Evolutionary conservation across 225 moss, liverwort and hornwort species (phyloP).

Genomic region (Rhytidiadelphus loreus): DNA sequence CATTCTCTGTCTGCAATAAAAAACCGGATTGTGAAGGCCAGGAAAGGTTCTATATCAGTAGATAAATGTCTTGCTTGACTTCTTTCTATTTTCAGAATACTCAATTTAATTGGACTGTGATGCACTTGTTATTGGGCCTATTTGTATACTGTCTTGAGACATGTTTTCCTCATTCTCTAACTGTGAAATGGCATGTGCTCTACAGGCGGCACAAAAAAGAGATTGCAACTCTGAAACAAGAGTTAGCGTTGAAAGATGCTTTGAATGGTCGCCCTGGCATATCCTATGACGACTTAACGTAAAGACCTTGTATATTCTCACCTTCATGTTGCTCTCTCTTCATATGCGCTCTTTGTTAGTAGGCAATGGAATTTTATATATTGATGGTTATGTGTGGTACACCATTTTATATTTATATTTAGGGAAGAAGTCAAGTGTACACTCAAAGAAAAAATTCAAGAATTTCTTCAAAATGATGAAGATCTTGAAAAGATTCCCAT

Average conservation of each 20-base stretch:
- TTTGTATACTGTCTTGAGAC: background rate
- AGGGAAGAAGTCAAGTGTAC: slow-evolving; percentile 6
- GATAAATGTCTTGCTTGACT: background rate
- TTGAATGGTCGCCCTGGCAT: slow-evolving; percentile 54
- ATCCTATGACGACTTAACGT: slow-evolving; percentile 87
- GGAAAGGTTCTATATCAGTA: background rate
- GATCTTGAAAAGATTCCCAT: slow-evolving; percentile 26
- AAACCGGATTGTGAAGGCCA: slow-evolving; percentile 6
- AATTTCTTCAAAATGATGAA: slow-evolving; percentile 22
- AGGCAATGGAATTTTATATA: background rate
- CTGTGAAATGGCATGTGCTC: background rate
- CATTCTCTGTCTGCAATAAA: slow-evolving; percentile 6
- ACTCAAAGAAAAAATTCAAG: background rate
- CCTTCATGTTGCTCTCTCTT: background rate
- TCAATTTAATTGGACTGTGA: background rate
- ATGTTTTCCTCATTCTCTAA: background rate
- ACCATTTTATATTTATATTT: background rate
- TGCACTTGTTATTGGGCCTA: background rate
- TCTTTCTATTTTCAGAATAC: background rate
- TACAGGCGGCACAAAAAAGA: slow-evolving; percentile 57
- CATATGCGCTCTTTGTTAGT: background rate
- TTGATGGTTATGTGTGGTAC: background rate
- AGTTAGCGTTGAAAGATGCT: slow-evolving; percentile 75
- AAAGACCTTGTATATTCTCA: slow-evolving; percentile 25
- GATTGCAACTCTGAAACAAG: slow-evolving; percentile 77